phyloP scores from a whole-genome alignment of 2,329 filamentous ascomycete genomes.

The Ophiostoma piceae region DNA sequence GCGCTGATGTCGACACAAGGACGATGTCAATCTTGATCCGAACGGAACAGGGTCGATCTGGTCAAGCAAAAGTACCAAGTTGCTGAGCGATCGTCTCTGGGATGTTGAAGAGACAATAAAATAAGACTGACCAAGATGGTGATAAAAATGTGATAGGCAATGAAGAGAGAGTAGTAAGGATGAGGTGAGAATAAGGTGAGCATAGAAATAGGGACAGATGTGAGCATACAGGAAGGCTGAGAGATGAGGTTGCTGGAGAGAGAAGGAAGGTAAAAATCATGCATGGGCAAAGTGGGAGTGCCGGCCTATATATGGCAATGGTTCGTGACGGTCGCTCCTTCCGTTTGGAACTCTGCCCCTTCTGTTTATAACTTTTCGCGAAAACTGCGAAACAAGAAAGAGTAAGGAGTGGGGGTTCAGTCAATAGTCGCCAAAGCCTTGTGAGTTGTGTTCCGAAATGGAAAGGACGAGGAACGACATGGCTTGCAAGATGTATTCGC shows the following conservation, averaged over 20 bases:
- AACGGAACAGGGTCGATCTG: neutral
- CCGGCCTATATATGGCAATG: neutral
- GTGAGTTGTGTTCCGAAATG: neutral
- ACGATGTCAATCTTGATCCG: neutral
- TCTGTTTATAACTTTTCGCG: neutral
- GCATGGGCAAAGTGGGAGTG: neutral
- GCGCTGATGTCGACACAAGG: no score
- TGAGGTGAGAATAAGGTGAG: neutral
- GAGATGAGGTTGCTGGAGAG: neutral
- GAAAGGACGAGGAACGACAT: neutral
- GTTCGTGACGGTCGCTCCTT: neutral
- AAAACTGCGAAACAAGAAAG: neutral
- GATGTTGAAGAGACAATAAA: neutral
- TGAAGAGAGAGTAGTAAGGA: neutral
- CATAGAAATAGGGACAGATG: neutral
- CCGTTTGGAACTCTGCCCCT: neutral
- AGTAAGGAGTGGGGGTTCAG: neutral
- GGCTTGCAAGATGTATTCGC: neutral
- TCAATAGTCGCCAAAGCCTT: neutral
- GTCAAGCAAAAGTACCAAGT: neutral
- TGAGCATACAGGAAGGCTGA: neutral
- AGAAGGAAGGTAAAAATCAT: neutral
- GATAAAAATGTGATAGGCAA: neutral
- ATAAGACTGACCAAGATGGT: neutral
- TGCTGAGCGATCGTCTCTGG: neutral